These are phyloP conservation scores for Calonectria pteridis DNA, from an alignment of 2,329 filamentous ascomycete genomes.

Conservation along the genomic window DNA sequence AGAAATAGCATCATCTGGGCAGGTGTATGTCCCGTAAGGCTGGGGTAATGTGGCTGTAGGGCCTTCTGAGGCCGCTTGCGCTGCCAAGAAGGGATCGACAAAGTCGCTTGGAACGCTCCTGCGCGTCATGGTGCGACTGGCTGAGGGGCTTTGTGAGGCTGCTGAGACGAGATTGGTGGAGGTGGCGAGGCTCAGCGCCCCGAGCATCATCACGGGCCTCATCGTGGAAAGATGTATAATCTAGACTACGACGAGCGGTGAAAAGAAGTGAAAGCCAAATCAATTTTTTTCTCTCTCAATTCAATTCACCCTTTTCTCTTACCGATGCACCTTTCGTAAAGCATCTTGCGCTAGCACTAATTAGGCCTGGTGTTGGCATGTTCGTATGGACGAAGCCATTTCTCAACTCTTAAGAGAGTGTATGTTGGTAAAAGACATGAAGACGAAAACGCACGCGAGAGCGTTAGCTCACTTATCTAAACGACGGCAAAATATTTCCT, in stretches of 20 bases:
- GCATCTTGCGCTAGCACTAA: neutral
- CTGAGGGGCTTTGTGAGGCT: neutral
- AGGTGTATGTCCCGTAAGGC: neutral
- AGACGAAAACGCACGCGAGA: neutral
- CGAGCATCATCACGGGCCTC: neutral
- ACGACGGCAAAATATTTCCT: neutral
- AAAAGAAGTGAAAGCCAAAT: neutral
- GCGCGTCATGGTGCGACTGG: neutral
- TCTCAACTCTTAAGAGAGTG: no score
- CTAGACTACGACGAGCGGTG: neutral
- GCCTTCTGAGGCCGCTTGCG: neutral
- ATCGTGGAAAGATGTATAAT: neutral
- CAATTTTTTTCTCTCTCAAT: neutral
- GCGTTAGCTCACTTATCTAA: neutral
- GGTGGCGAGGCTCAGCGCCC: neutral
- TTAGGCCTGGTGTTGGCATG: no score
- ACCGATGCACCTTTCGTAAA: neutral
- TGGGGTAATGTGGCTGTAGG: neutral
- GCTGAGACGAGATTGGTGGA: neutral
- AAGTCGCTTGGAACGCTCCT: neutral
- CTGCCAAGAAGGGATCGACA: neutral
- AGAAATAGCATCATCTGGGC: neutral
- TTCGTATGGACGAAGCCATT: neutral
- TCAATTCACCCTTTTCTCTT: neutral
- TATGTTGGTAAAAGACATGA: neutral